Conservation (phyloP, 345 rosid genomes). For the Salix viminalis region DNA sequence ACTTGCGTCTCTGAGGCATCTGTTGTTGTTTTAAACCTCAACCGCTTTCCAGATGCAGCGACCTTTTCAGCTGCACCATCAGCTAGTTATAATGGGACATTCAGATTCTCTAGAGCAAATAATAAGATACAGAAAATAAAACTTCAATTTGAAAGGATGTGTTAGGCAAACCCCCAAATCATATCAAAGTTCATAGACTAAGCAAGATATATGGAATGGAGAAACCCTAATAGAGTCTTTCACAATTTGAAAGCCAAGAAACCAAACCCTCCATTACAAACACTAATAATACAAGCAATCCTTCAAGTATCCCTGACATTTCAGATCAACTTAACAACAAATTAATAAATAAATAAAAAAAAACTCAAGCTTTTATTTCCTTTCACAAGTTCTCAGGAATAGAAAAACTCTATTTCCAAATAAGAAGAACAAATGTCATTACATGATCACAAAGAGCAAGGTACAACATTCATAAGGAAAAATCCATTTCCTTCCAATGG, state of each 20-base stretch:
- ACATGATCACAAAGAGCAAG: no score
- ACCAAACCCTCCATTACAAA: not conserved
- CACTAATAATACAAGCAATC: conserved; percentile 1
- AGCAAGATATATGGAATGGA: no score
- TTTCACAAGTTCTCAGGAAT: no score
- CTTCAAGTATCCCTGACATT: not conserved
- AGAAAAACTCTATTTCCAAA: no score
- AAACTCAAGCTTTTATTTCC: no score
- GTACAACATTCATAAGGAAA: no score
- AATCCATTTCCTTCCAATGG: no score
- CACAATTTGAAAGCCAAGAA: not conserved
- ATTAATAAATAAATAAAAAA: not conserved
- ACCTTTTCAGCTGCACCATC: conserved; percentile 36
- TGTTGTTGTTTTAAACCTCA: conserved; percentile 83
- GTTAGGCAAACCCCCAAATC: no score
- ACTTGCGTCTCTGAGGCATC: conserved; percentile 85
- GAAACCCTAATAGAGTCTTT: no score
- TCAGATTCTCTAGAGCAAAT: not conserved
- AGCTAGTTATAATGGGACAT: conserved; percentile 11
- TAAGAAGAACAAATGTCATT: no score
- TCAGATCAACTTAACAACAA: not conserved
- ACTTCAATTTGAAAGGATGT: not conserved
- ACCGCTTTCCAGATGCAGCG: conserved; percentile 27
- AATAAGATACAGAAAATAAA: not conserved
- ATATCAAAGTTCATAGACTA: no score